Evolutionary conservation across 331 rosid species (phyloP), one percentile per base, ranked within the genome.

Genomic region (Arachis monticola): DNA sequence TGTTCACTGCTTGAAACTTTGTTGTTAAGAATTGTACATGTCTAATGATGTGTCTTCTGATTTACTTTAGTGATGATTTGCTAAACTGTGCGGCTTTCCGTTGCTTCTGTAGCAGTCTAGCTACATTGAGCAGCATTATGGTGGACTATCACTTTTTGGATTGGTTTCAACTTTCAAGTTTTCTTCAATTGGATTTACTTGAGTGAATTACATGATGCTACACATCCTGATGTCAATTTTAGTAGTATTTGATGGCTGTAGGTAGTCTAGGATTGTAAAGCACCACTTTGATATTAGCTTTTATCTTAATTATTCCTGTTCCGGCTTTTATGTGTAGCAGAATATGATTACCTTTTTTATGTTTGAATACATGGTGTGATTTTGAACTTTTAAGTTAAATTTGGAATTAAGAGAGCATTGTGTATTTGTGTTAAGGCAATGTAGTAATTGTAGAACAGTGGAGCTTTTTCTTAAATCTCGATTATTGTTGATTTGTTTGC

Each of bases 381-480:
- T 51, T n/a, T 51, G 44, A 30, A 41, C 52, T 22, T 22, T 63
- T 51, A 22, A 52, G 76, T 76, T 76, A 14, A 45, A 12, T 76
- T 46, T 66, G 60, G 79, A 65, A 13, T 41, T 22, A 67, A n/a
- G 5, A 38, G 11, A 69, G 31, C 40, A 69, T 41, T 61, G 52
- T 40, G 8, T 64, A 8, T 60, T 41, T 61, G 61, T 40, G 8
- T 64, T 13, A 4, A 13, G 40, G 22, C 48, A 8, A 69, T 41
- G 7, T 47, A 1, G 0, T 60, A 35, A 47, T 60, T 35, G 17
- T 45, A 6, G 59, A 31, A 41, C 8, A 56, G 47, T 31, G 51
- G 41, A 60, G 14, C 38, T 22, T 65, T 60, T 14, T 17, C 17
- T 5, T 32, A 5, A 4, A 42, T 5, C 41, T 12, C 27, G 27